Evolutionary conservation across 257 asterid species (phyloP), one percentile per base, ranked within the genome.

Genomic region (Ocimum tenuiflorum): DNA sequence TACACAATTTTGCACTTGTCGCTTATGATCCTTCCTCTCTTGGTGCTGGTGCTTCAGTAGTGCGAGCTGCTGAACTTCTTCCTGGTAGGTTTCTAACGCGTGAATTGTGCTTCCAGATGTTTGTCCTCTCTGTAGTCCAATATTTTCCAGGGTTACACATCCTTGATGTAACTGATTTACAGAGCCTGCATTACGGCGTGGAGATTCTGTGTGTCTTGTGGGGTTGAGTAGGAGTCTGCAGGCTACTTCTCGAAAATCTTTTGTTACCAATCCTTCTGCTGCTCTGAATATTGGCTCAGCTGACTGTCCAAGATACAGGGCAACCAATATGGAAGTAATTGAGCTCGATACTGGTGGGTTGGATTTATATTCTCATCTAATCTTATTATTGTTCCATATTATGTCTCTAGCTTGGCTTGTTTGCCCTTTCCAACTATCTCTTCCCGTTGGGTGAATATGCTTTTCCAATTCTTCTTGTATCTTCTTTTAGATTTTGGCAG

Each of bases 61-160:
- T 94, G 77, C 92, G 88, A 67, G 91, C 97, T 78, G 97, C 97
- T 77, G 88, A 94, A 82, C 99, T 94, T 77, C 95, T 85, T 77
- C 95, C 97, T 19, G 99, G 99, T 90, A 82, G 55, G 79, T 68
- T 36, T 61, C 53, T 66, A 56, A 14, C 38, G 60, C 15, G 18
- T 39, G 7, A 24, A 62, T 61, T 50, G 36, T 42, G 54, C 52
- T 64, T 14, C 68, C 23, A 10, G 56, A 20, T 41, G 41, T n/a
- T 14, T 59, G 36, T 59, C 38, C 49, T 54, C 13, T 55, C 35
- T 65, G 38, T 43, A 45, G 60, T 65, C 54, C 17, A 23, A 12
- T 42, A 54, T 11, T 29, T 60, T 57, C 68, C 2, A 18, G 29
- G 13, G 31, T 22, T 14, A 2, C 18, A 12, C 65, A 51, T 46